Evolutionary conservation across 2,329 filamentous ascomycete species (phyloP), one percentile per base, ranked within the genome.

Genomic region (Colletotrichum plurivorum): DNA sequence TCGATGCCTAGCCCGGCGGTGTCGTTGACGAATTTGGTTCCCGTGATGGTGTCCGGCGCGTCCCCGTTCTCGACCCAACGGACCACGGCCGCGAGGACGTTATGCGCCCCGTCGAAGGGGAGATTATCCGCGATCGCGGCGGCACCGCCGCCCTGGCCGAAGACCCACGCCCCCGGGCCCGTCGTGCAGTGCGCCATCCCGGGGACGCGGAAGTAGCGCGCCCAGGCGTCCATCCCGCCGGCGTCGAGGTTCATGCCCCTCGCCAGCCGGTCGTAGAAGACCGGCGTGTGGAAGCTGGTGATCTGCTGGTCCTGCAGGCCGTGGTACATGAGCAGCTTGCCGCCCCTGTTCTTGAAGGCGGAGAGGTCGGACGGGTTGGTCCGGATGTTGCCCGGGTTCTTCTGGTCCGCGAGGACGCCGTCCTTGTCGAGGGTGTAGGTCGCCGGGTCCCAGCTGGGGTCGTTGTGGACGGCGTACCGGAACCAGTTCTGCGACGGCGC

Each of bases 181-280:
- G 82, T 81, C 39, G 68, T 71, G 74, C 86, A 88, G 76, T 88
- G 86, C 16, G 76, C 77, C 84, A 88, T 85, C 0, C 87, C 87
- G 0, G 86, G 85, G n/a, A 89, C 81, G 20, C 78, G 78, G 73
- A 89, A 89, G 72, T 84, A 84, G 0, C 80, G 76, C 75, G 86
- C 90, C 74, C 86, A 86, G 10, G 84, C 81, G 2, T 83, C 85
- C 20, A 84, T 56, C 15, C 76, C 72, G 0, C 36, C 27, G 16
- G 68, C 15, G 16, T 70, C 39, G 74, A 84, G 84, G 13, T 69
- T 70, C 84, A 87, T 85, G 0, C 82, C 84, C 27, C 75, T 27
- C 4, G 79, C 75, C 8, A 86, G 81, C 57, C 84, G 79, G 45
- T 85, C 77, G 75, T 87, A 87, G 78, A 87, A 87, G 8, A 82